Base-by-base conservation (phyloP, 768 basidiomycete species). In the Nevesoporus exiguus region DNA sequence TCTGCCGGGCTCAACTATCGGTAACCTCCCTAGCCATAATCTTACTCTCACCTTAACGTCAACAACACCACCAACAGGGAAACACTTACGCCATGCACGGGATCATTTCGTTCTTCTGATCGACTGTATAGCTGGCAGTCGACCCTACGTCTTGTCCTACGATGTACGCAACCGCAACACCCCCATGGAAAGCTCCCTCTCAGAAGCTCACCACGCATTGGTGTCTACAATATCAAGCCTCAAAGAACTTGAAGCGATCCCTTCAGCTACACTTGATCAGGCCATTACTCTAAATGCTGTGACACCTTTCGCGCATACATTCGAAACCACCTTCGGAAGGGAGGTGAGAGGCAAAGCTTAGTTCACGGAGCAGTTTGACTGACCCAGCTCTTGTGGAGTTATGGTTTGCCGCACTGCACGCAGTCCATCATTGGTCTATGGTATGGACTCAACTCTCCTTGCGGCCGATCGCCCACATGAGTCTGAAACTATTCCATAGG, bases 381-480 rank as follows among this genome's bases (percentile, higher is more conserved):
- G 37, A 60, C 36, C 43, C 31, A 29, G 14, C 27, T 29, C 34
- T 11, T 40, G 44, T 61, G 30, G 48, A 92, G 90, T 72, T 93
- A 17, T 93, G 91, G 91, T 93, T 93, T 68, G 81, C 83, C n/a
- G 83, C 78, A 22, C 71, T 93, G 30, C 91, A 93, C 64, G 90
- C 90, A 40, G 86, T 93, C 24, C 91, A 93, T 70, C 91, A 93
- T 66, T 93, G 89, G 89, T 90, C 89, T 19, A 91, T 91, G 87
- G 88, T 89, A 66, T 60, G 80, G 61, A 14, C 21, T 25, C 17
- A 14, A 21, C 17, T 52, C 37, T 55, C 36, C 40, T 34, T 34
- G 19, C 37, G 39, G 14, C 39, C 22, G 10, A n/a, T 49, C 47
- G 24, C 29, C 58, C 36, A 47, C 52, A 37, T 41, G n/a, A 36